phyloP scores from a whole-genome alignment of 2,329 filamentous ascomycete species.

The Penicillium palitans region DNA sequence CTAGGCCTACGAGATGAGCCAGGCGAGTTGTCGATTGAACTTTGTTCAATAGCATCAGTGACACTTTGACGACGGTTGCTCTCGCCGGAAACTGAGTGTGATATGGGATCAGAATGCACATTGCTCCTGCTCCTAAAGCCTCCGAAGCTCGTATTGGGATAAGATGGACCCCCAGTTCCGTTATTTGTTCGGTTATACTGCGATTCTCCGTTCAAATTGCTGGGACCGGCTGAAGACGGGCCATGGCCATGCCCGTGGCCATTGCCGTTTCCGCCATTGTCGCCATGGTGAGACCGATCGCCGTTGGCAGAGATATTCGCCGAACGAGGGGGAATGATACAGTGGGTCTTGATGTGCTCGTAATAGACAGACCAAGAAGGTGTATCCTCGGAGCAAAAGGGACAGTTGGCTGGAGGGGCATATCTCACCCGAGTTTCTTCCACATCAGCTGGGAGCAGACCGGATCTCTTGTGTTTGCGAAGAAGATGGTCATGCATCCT shows the following conservation, averaged over 20 bases:
- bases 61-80: not conserved
- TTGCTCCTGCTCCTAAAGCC: not conserved
- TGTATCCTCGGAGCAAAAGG: not conserved
- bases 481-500: not conserved
- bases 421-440: not conserved
- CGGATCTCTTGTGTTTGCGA: not conserved
- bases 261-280: not conserved
- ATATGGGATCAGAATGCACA: not conserved
- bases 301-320: not conserved
- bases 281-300: not conserved
- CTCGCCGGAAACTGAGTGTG: not conserved
- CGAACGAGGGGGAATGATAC: not conserved
- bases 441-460: not conserved
- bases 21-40: not conserved
- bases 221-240: not conserved
- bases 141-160: too few species aligned
- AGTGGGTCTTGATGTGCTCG: not conserved
- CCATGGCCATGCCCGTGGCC: not conserved
- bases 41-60: not conserved
- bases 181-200: not conserved
- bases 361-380: not conserved
- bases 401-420: not conserved
- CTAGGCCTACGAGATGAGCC: not conserved
- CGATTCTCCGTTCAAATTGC: not conserved
- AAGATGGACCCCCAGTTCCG: too few species aligned